These are phyloP conservation scores for Apiospora aurea DNA, from an alignment of 2,329 filamentous ascomycete genomes.

Conservation along the genomic window DNA sequence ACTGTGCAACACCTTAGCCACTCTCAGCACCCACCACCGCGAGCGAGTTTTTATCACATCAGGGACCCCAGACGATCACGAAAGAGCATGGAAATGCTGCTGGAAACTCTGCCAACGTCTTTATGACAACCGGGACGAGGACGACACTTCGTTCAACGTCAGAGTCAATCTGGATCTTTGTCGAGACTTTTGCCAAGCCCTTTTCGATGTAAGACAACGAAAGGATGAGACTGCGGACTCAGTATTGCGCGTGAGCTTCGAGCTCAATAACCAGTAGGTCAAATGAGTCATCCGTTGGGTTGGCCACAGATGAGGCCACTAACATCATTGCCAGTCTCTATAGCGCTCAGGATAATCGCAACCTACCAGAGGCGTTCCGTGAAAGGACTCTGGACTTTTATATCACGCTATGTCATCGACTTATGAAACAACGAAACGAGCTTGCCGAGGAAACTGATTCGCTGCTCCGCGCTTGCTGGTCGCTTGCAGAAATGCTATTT, in stretches of 20 bases:
- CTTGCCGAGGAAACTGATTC: conserved; percentile 83
- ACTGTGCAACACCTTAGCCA: conserved; percentile 88
- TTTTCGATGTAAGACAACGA: conserved; percentile 84
- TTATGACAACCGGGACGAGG: conserved; percentile 78
- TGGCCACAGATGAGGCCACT: background rate
- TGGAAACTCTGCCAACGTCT: conserved; percentile 92
- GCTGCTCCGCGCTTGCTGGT: conserved; percentile 86
- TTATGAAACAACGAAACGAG: conserved; percentile 93
- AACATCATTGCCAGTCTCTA: conserved; percentile 64
- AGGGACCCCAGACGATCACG: conserved; percentile 77
- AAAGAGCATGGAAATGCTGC: conserved; percentile 91
- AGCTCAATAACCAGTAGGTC: conserved; percentile 86
- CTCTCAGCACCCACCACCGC: conserved; percentile 82
- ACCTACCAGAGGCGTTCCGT: conserved; percentile 83
- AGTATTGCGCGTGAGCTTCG: conserved; percentile 89
- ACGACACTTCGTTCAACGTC: conserved; percentile 70
- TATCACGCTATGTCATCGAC: conserved; percentile 87
- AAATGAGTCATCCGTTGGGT: too few relatives aligned
- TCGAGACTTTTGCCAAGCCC: conserved; percentile 87
- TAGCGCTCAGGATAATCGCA: conserved; percentile 83
- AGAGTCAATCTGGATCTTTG: conserved; percentile 83
- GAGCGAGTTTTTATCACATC: conserved; percentile 80
- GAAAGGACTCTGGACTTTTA: conserved; percentile 95
- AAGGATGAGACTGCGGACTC: conserved; percentile 84
- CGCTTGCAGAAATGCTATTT: conserved; percentile 90